Evolutionary conservation across 805 yeast species (phyloP).

Genomic region (Pichia membranifaciens): DNA sequence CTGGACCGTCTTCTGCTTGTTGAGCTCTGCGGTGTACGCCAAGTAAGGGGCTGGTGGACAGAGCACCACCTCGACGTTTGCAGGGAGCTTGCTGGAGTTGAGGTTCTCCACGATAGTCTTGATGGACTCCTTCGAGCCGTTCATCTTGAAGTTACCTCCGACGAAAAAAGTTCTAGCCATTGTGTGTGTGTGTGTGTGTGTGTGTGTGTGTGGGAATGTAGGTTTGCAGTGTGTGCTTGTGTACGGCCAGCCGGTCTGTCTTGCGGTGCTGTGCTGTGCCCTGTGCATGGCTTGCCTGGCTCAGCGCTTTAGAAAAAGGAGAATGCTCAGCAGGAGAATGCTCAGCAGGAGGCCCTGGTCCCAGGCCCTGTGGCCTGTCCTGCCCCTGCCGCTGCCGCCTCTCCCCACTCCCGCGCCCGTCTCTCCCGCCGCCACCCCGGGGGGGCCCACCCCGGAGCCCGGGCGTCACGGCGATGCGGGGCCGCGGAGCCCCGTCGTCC

Average conservation of each 20-base stretch:
- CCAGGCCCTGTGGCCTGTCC: too few species aligned
- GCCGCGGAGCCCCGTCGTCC: too few species aligned
- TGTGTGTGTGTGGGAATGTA: too few species aligned
- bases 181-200: not conserved
- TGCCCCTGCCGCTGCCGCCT: too few species aligned
- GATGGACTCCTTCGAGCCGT: conserved; percentile 87
- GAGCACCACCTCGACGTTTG: conserved; percentile 85
- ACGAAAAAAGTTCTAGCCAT: conserved; percentile 63
- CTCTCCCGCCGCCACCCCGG: too few species aligned
- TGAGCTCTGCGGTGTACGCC: conserved; percentile 61
- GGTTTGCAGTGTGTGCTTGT: not conserved
- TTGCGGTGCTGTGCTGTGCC: not conserved
- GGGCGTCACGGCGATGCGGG: too few species aligned
- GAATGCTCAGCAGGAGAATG: too few species aligned
- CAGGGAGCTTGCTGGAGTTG: conserved; percentile 70
- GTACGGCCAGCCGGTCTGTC: not conserved
- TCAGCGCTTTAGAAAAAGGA: too few species aligned
- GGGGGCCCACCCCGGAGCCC: too few species aligned
- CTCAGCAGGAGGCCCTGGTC: too few species aligned
- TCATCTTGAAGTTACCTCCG: conserved; percentile 99
- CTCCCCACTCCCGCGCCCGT: too few species aligned
- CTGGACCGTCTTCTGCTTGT: conserved; percentile 65
- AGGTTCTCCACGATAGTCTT: conserved; percentile 76
- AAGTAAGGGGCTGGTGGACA: conserved; percentile 96
- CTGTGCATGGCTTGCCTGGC: too few species aligned